Evolutionary conservation across 2,329 filamentous ascomycete species (phyloP).

Genomic region (Aspergillus fischeri): DNA sequence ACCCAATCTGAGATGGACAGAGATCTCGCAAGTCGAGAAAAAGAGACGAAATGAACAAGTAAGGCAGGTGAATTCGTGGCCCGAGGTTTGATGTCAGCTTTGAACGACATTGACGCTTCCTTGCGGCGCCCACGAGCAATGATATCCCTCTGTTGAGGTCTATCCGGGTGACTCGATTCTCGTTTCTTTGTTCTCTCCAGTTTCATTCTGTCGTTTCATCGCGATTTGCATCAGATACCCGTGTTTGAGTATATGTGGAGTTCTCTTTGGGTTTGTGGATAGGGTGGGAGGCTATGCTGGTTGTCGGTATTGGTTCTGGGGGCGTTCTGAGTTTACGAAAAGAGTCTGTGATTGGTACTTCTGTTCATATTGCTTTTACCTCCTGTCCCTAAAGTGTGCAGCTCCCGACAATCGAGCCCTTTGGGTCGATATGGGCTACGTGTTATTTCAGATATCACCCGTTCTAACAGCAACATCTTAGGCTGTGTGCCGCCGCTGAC

Average conservation of each 20-base stretch:
- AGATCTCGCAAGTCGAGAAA: constrained; percentile 25
- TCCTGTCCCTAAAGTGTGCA: neutral
- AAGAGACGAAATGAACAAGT: constrained; percentile 9
- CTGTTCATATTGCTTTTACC: neutral
- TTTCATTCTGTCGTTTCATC: neutral
- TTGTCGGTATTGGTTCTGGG: neutral
- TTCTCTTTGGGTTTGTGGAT: neutral
- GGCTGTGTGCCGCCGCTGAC: neutral
- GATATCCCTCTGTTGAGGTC: neutral
- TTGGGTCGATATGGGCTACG: neutral
- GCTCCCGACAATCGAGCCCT: neutral
- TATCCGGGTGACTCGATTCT: neutral
- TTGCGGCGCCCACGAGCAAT: neutral
- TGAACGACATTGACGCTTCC: neutral
- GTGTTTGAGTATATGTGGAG: constrained; percentile 5
- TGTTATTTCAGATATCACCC: neutral
- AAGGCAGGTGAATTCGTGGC: neutral
- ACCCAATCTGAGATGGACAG: constrained; percentile 29
- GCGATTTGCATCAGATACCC: constrained; percentile 18
- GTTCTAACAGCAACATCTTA: neutral
- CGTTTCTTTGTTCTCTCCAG: constrained; percentile 2
- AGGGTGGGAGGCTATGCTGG: neutral
- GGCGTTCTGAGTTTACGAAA: neutral
- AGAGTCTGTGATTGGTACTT: neutral
- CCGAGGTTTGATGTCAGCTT: neutral